Evolutionary conservation across 805 yeast genomes (phyloP).

Genomic region (Lipomyces oligophaga): DNA sequence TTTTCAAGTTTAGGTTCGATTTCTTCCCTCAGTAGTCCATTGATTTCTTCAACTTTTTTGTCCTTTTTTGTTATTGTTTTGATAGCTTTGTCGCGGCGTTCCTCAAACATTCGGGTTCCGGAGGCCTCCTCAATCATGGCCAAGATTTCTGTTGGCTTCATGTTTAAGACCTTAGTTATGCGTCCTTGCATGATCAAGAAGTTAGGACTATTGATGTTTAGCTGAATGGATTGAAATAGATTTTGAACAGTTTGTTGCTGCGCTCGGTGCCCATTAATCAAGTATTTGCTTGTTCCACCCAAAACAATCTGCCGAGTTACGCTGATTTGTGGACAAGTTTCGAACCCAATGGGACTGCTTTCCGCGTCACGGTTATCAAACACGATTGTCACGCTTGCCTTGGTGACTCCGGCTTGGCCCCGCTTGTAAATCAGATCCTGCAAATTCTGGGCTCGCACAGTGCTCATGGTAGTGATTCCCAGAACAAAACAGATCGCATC

Average conservation of each 20-base stretch:
- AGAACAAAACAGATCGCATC: slow-evolving; percentile 98
- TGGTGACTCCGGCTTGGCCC: slow-evolving; percentile 97
- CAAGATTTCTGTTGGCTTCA: slow-evolving; percentile 88
- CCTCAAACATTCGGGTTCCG: slow-evolving; percentile 94
- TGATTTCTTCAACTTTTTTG: slow-evolving; percentile 72
- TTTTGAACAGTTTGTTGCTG: slow-evolving; percentile 89
- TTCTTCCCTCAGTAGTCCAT: slow-evolving; percentile 71
- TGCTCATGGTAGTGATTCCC: slow-evolving; percentile 91
- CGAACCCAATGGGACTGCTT: slow-evolving; percentile 85
- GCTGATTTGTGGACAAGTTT: slow-evolving; percentile 68
- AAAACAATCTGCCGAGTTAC: slow-evolving; percentile 87
- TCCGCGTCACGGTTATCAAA: slow-evolving; percentile 78
- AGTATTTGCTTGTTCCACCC: slow-evolving; percentile 88
- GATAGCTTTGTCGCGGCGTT: slow-evolving; percentile 85
- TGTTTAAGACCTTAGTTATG: slow-evolving; percentile 92
- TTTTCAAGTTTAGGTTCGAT: slow-evolving; percentile 88
- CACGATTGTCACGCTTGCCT: slow-evolving; percentile 93
- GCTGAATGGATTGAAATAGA: slow-evolving; percentile 88
- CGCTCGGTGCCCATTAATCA: slow-evolving; percentile 94
- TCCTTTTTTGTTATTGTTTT: slow-evolving; percentile 90
- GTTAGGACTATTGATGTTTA: slow-evolving; percentile 94
- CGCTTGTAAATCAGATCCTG: slow-evolving; percentile 94
- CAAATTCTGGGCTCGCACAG: slow-evolving; percentile 87
- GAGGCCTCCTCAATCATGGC: slow-evolving; percentile 97
- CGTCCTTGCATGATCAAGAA: slow-evolving; percentile 98